Conservation (phyloP, 805 yeast species). For the Teunomyces barrocoloradensis region DNA sequence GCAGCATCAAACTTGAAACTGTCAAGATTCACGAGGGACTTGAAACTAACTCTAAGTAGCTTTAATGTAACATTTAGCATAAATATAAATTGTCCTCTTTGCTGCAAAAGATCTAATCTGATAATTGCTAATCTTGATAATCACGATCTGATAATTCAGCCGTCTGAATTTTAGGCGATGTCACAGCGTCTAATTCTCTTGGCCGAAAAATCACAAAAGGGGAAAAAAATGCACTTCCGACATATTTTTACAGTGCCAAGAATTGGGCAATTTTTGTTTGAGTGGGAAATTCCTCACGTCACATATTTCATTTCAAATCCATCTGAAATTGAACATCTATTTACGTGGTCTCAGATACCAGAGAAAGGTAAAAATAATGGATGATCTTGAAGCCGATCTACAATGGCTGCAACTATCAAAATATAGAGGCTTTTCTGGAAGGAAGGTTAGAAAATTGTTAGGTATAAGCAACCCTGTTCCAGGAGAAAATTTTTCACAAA, state of each 20-base stretch:
- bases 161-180: neutral
- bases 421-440: neutral
- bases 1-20: constrained; percentile 3
- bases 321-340: neutral
- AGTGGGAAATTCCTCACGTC: neutral
- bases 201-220: neutral
- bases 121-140: constrained; percentile 1
- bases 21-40: neutral
- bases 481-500: neutral
- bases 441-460: too few relatives aligned
- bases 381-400: neutral
- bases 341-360: neutral
- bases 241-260: constrained; percentile 3
- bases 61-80: neutral
- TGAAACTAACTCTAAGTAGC: neutral
- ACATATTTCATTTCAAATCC: neutral
- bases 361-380: neutral
- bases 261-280: neutral
- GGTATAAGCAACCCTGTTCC: neutral
- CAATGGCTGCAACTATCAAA: neutral
- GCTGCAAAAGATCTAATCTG: neutral
- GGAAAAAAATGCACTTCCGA: neutral
- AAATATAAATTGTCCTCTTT: neutral
- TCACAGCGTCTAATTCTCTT: neutral
- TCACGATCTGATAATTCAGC: neutral